Base-by-base conservation (phyloP, 345 rosid species). In the Bruguiera gymnorhiza region DNA sequence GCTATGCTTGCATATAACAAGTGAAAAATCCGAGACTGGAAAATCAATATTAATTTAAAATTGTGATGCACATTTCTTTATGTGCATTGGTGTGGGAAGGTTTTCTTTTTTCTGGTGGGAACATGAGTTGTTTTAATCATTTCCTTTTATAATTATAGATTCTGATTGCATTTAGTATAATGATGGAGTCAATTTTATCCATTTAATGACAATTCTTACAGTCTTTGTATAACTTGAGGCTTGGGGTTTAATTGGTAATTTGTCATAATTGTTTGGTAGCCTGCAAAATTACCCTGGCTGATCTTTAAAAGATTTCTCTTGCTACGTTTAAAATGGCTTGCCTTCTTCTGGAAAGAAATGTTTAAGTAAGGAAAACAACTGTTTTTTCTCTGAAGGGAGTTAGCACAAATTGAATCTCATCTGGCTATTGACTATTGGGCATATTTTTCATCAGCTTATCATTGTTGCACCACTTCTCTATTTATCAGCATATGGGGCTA, bases 401-500 rank as follows among this genome's bases (percentile, higher is more conserved):
- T 56, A 23, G 24, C 24, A 15, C 4, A 56, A 23, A 24, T 20
- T 11, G 7, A 21, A 16, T 23, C 60, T 21, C 1, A 2, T 71
- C 48, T 37, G 24, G 15, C 56, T 11, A 37, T 26, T 62, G 27
- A 37, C 29, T 56, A 46, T 9, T 27, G 24, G 24, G 60, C 30
- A 56, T 30, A 56, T 39, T 3, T 67, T 65, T 46, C 64, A 31
- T 39, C 23, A 51, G 24, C 29, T 57, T 68, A 19, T 24, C 27
- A 32, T 31, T 65, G 19, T 60, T 23, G 50, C 16, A 15, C 24
- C 16, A 56, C 21, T 32, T 60, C 31, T 72, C 13, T 11, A 34
- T 71, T 18, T 21, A 37, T 65, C 54, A 51, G 60, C 59, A 55
- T 43, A 60, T 68, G 68, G 24, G n/a, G 67, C 66, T 85, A 65